phyloP scores from a whole-genome alignment of 116 monocot genomes.

The Phalaenopsis hybrid region DNA sequence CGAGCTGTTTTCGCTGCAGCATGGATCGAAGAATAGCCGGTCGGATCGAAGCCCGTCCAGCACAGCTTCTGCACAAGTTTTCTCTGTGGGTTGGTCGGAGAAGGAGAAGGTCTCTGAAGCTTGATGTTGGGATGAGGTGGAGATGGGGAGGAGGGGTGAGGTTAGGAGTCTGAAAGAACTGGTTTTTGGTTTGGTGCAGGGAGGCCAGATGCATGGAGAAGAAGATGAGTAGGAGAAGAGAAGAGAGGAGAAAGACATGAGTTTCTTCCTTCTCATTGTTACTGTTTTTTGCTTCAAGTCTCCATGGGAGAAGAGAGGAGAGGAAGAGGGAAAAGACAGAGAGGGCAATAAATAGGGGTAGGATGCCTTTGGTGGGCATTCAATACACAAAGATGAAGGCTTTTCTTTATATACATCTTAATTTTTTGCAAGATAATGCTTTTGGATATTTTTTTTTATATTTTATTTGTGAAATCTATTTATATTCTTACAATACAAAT shows the following conservation, averaged over 20 bases:
- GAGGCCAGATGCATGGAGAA: constrained; percentile 27
- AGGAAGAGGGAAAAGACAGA: not conserved
- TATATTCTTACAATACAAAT: too few relatives aligned
- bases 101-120: constrained; percentile 8
- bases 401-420: too few relatives aligned
- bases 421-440: too few relatives aligned
- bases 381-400: not conserved
- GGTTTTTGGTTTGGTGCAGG: constrained; percentile 22
- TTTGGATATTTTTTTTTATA: too few relatives aligned
- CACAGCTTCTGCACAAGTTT: constrained; percentile 3
- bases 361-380: not conserved
- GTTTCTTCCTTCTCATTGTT: not conserved
- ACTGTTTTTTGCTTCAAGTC: not conserved
- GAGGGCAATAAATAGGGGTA: not conserved
- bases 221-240: not conserved
- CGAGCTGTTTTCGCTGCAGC: constrained; percentile 16
- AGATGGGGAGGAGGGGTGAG: not conserved
- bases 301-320: not conserved
- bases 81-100: constrained; percentile 1
- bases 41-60: constrained; percentile 15
- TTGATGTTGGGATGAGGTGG: not conserved
- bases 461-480: too few relatives aligned
- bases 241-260: not conserved
- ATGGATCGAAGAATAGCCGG: constrained; percentile 33
- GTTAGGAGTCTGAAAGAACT: constrained; percentile 13